A percentile compares a stretch with the other conserved stretches of the same genome.
phyloP scores from a whole-genome alignment of 1,284 basidiomycete species.

The Anthracocystis walkeri region DNA sequence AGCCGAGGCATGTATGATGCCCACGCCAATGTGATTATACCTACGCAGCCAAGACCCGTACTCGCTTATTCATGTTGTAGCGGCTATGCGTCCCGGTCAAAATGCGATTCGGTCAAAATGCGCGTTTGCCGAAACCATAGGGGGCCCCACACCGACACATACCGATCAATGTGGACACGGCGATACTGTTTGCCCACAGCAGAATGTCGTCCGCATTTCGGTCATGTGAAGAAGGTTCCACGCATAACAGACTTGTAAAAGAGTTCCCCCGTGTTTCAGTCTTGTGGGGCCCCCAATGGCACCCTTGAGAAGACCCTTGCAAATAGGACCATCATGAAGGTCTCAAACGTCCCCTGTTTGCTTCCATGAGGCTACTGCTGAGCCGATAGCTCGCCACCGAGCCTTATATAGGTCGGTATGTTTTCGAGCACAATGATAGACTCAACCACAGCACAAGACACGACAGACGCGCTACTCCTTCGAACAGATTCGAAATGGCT shows the following conservation, averaged over 20 bases:
- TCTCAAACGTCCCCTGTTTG: neutral
- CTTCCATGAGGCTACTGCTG: neutral
- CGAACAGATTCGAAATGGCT: constrained; percentile 3
- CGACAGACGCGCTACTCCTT: too few relatives aligned
- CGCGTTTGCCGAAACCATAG: neutral
- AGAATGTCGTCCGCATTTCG: neutral
- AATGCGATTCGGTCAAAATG: neutral
- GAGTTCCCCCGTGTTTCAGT: neutral
- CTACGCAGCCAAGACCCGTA: neutral
- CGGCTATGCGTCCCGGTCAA: neutral
- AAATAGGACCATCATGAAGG: neutral
- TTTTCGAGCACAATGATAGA: neutral
- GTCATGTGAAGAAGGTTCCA: neutral
- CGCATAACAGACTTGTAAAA: neutral
- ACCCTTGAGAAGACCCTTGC: neutral
- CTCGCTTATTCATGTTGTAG: neutral
- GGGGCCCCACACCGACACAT: too few relatives aligned
- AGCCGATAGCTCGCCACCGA: neutral
- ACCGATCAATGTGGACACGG: too few relatives aligned
- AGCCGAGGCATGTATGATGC: neutral
- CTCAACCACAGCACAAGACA: neutral
- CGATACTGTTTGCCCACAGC: neutral
- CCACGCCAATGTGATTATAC: neutral
- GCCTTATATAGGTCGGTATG: neutral
- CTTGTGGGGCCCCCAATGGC: neutral